Conservation (phyloP, 441 rosid species). For the Croton laevigatus region DNA sequence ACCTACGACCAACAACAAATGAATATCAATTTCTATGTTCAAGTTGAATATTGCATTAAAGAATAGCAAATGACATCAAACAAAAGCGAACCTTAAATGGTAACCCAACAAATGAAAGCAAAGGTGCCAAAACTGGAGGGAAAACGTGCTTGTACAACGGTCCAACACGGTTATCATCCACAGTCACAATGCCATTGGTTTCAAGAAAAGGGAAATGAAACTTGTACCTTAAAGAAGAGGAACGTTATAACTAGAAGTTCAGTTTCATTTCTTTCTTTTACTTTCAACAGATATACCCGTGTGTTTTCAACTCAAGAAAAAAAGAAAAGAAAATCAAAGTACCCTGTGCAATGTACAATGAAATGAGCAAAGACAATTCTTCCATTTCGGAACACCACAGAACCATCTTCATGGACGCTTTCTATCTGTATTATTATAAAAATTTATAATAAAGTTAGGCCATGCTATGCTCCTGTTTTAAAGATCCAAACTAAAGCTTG, state of each 20-base stretch:
- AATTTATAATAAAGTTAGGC: conserved; percentile 15
- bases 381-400: conserved; percentile 53
- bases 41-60: conserved; percentile 6
- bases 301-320: background rate
- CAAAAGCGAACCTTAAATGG: conserved; percentile 53
- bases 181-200: conserved; percentile 48
- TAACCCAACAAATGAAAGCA: conserved; percentile 75
- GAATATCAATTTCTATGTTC: background rate
- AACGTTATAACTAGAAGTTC: background rate
- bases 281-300: background rate
- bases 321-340: conserved; percentile 13
- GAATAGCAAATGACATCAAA: conserved; percentile 9
- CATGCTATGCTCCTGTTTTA: conserved; percentile 10
- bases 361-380: conserved; percentile 45
- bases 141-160: conserved; percentile 73
- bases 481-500: background rate
- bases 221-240: conserved; percentile 46
- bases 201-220: conserved; percentile 68
- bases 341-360: conserved; percentile 80
- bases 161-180: conserved; percentile 69
- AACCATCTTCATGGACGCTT: conserved; percentile 45
- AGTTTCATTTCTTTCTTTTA: background rate
- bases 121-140: conserved; percentile 62
- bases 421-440: conserved; percentile 49
- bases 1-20: conserved; percentile 30